phyloP scores from a whole-genome alignment of 2,329 filamentous ascomycete genomes.

The Aureobasidium namibiae region DNA sequence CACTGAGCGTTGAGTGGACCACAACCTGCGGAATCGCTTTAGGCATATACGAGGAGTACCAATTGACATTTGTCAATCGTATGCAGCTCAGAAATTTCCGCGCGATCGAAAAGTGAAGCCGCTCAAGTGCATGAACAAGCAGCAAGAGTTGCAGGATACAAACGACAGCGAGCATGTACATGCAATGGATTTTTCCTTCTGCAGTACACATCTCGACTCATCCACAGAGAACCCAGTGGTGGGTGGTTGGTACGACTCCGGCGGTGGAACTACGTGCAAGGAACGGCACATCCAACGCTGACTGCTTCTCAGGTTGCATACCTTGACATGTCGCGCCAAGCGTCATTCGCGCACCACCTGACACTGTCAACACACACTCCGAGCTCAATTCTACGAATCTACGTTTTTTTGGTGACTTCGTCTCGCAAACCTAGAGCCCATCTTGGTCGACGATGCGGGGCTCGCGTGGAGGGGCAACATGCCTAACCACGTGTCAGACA shows the following conservation, averaged over 20 bases:
- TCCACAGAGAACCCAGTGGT: background rate
- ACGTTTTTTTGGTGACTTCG: background rate
- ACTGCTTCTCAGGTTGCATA: background rate
- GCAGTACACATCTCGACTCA: background rate
- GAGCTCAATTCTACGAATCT: background rate
- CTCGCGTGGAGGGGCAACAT: background rate
- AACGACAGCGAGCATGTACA: background rate
- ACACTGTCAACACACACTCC: background rate
- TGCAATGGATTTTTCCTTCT: background rate
- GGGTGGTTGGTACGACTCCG: background rate
- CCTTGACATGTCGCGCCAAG: background rate
- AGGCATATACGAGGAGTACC: background rate
- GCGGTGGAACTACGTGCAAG: background rate
- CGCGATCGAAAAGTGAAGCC: background rate
- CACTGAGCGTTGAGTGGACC: background rate
- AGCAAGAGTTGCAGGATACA: background rate
- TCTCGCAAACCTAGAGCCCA: background rate
- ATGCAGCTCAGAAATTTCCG: background rate
- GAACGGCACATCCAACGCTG: constrained; percentile 1
- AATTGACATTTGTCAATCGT: background rate
- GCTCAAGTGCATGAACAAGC: background rate
- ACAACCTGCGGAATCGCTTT: background rate
- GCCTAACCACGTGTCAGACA: background rate
- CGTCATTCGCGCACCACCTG: background rate
- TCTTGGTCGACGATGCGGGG: background rate